Percentiles rank a stretch among this genome's conserved stretches.
phyloP scores from a whole-genome alignment of 345 rosid genomes.

The Eucalyptus coolabah region DNA sequence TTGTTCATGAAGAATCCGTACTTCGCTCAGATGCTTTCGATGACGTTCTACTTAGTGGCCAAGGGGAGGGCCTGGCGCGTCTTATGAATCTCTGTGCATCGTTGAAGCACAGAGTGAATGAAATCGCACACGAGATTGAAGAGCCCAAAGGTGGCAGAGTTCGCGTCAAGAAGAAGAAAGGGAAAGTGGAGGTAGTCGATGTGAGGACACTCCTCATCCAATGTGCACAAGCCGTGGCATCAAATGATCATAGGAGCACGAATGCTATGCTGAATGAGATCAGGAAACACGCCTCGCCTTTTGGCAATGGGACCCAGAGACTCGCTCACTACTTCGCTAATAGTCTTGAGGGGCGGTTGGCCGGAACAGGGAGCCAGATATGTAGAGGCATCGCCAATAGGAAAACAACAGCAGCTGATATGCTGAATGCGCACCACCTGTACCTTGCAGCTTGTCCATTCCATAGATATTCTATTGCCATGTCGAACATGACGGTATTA shows the following conservation, averaged over 20 bases:
- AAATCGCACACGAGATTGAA: neutral
- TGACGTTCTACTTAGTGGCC: neutral
- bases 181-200: slow-evolving; percentile 4
- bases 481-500: neutral
- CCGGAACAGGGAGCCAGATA: neutral
- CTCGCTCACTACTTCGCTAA: slow-evolving; percentile 8
- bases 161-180: slow-evolving; percentile 2
- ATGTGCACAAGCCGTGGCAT: slow-evolving; percentile 21
- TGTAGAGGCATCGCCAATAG: neutral
- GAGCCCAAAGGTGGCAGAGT: neutral
- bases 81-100: neutral
- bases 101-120: neutral
- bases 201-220: slow-evolving; percentile 6
- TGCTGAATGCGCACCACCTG: neutral
- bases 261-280: slow-evolving; percentile 5
- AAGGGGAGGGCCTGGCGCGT: neutral
- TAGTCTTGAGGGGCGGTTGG: neutral
- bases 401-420: neutral
- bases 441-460: neutral
- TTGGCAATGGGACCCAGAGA: slow-evolving; percentile 13
- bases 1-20: neutral
- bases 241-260: slow-evolving; percentile 1
- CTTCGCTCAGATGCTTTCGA: neutral
- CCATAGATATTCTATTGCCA: neutral
- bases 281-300: slow-evolving; percentile 8